Percentiles rank a stretch among this genome's conserved stretches.
phyloP scores from a whole-genome alignment of 1,284 basidiomycete species.

The Ganoderma resinaceum region DNA sequence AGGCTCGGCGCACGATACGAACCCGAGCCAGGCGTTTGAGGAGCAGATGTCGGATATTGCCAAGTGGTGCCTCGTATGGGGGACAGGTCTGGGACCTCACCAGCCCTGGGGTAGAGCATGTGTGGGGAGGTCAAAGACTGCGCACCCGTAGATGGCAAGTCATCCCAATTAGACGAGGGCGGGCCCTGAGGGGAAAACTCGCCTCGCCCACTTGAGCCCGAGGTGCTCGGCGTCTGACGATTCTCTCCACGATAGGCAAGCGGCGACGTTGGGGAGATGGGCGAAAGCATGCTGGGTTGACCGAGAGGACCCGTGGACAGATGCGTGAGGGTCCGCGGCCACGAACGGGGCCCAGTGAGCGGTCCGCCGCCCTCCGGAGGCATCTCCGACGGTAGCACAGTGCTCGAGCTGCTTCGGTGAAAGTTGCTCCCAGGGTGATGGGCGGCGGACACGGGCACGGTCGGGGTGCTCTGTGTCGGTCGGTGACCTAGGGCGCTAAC shows the following conservation, averaged over 20 bases:
- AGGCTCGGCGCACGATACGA: neutral
- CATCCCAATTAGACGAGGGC: neutral
- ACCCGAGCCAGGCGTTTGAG: neutral
- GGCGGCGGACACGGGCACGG: neutral
- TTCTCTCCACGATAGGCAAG: slow-evolving; percentile 11
- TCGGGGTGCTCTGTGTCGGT: neutral
- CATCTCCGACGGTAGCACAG: slow-evolving; percentile 13
- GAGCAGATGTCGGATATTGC: slow-evolving; percentile 7
- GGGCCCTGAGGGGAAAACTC: slow-evolving; percentile 13
- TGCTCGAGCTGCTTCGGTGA: slow-evolving; percentile 19
- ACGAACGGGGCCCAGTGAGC: slow-evolving; percentile 14
- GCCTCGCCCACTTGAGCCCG: slow-evolving; percentile 12
- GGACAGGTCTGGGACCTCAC: slow-evolving; percentile 9
- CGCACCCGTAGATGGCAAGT: slow-evolving; percentile 16
- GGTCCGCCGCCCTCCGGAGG: neutral
- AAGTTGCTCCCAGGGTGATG: neutral
- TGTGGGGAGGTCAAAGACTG: neutral
- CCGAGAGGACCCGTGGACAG: neutral
- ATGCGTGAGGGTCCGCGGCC: slow-evolving; percentile 5
- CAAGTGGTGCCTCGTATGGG: slow-evolving; percentile 12
- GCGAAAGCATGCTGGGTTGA: slow-evolving; percentile 3
- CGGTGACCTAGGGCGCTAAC: neutral
- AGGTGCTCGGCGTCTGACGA: slow-evolving; percentile 11
- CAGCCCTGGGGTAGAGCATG: slow-evolving; percentile 3
- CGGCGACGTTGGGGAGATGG: neutral